These are phyloP conservation scores for Epichloe typhina DNA, from an alignment of 2,329 filamentous ascomycete species.

Conservation along the genomic window DNA sequence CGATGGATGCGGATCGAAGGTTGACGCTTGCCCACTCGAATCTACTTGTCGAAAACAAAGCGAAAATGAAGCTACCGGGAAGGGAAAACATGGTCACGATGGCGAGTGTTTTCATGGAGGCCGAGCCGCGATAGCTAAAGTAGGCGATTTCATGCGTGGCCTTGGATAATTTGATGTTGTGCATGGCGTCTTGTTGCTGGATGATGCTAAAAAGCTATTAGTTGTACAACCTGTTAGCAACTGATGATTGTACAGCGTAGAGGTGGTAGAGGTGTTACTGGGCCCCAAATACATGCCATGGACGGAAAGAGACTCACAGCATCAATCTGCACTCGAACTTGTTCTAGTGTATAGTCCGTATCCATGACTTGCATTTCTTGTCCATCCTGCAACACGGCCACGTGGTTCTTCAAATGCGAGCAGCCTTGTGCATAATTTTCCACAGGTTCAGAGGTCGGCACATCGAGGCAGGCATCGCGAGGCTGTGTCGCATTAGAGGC, in stretches of 20 bases:
- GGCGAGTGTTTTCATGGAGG: constrained; percentile 30
- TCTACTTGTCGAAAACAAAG: constrained; percentile 24
- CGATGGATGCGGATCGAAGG: neutral
- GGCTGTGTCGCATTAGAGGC: neutral
- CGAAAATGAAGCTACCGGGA: constrained; percentile 28
- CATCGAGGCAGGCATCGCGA: neutral
- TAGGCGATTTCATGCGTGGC: too few species aligned
- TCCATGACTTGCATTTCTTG: constrained; percentile 24
- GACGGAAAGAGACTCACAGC: constrained; percentile 18
- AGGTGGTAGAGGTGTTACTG: too few species aligned
- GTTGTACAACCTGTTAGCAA: too few species aligned
- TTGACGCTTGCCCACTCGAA: constrained; percentile 21
- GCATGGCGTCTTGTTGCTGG: too few species aligned
- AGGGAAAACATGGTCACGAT: constrained; percentile 31
- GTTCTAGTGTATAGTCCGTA: constrained; percentile 9
- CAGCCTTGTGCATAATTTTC: constrained; percentile 4
- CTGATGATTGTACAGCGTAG: too few species aligned
- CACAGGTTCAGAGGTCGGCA: neutral
- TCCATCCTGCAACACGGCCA: constrained; percentile 18
- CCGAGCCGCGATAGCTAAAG: constrained; percentile 25
- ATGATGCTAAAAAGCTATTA: too few species aligned
- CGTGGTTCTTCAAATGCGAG: constrained; percentile 14
- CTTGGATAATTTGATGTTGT: too few species aligned
- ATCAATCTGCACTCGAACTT: constrained; percentile 22
- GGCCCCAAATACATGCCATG: too few species aligned